A percentile compares a stretch with the other conserved stretches of the same genome.
Conservation (phyloP, 2,329 filamentous ascomycete species). For the Calycina marina region DNA sequence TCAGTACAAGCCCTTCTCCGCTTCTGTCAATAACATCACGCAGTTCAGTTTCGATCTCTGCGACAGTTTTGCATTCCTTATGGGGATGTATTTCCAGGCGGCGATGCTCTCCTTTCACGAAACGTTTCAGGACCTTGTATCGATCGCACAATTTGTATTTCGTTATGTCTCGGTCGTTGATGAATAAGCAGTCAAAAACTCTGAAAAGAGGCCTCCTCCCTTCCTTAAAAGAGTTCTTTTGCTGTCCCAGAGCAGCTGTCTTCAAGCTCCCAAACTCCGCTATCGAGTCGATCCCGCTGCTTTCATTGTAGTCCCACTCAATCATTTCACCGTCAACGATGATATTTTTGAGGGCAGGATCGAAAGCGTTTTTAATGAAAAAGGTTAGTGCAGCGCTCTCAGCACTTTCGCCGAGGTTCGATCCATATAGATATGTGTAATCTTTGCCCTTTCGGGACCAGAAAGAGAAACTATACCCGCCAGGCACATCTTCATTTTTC, state of each 20-base stretch:
- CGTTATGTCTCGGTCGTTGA: constrained; percentile 71
- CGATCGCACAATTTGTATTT: constrained; percentile 73
- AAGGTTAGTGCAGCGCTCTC: constrained; percentile 65
- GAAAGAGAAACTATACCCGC: constrained; percentile 65
- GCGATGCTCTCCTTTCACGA: constrained; percentile 54
- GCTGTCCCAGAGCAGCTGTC: constrained; percentile 69
- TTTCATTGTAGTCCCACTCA: constrained; percentile 66
- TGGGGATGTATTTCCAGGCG: constrained; percentile 75
- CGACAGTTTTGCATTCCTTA: constrained; percentile 46
- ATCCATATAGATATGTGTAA: constrained; percentile 87
- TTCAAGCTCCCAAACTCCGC: constrained; percentile 89
- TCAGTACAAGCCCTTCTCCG: constrained; percentile 82
- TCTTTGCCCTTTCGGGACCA: constrained; percentile 96
- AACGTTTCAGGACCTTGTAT: constrained; percentile 55
- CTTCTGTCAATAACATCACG: constrained; percentile 74
- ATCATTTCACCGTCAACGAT: constrained; percentile 98
- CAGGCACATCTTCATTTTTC: constrained; percentile 49
- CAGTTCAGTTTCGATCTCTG: constrained; percentile 65
- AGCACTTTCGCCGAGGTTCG: constrained; percentile 48
- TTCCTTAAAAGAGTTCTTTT: constrained; percentile 51
- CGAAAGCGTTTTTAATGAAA: constrained; percentile 65
- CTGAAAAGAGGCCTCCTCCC: constrained; percentile 65
- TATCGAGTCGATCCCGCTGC: constrained; percentile 52
- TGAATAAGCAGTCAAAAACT: constrained; percentile 80
- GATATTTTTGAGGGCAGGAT: constrained; percentile 62